Conservation (phyloP, 176 grass and related monocot species). For the Triticum aestivum region IWGSC_CS_RefSeq_v2.1 NC_057807.1:33298864-33299363, state of each 20-base stretch:
- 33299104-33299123: no score
- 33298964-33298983: not conserved
- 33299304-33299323: not conserved
- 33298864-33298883: not conserved
- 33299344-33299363: constrained; percentile 33
- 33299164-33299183: no score
- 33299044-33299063: no score
- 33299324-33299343: constrained; percentile 27
- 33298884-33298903: not conserved
- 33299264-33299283: not conserved
- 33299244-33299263: not conserved
- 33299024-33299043: not conserved
- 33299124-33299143: no score
- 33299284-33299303: not conserved
- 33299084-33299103: no score
- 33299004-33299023: not conserved
- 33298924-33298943: not conserved
- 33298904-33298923: not conserved
- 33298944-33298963: constrained; percentile 3
- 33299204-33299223: no score
- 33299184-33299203: no score
- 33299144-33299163: no score
- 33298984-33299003: not conserved
- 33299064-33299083: no score
- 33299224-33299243: no score